Conservation (phyloP, 1,284 basidiomycete genomes). For the Leccinum solheimii region DNA sequence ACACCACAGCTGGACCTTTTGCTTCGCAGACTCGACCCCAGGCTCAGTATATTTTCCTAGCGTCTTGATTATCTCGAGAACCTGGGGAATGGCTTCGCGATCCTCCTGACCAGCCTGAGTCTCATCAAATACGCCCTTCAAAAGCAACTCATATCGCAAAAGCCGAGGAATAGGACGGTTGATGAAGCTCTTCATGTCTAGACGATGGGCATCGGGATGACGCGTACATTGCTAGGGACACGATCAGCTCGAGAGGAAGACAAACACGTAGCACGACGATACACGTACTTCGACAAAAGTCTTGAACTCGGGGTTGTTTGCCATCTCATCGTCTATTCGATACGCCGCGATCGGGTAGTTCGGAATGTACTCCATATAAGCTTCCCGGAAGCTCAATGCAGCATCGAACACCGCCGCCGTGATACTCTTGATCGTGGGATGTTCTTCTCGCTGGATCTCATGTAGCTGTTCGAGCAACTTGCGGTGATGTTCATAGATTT, state of each 20-base stretch:
- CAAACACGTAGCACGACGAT: constrained; percentile 19
- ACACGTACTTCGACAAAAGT: constrained; percentile 74
- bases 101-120: constrained; percentile 78
- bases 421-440: constrained; percentile 81
- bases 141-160: constrained; percentile 84
- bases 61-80: constrained; percentile 82
- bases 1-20: constrained; percentile 85
- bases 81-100: constrained; percentile 73
- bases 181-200: constrained; percentile 88
- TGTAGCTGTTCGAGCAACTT: constrained; percentile 79
- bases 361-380: constrained; percentile 91
- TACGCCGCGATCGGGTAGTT: constrained; percentile 95
- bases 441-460: constrained; percentile 87
- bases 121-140: constrained; percentile 77
- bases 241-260: constrained; percentile 4
- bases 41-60: constrained; percentile 85
- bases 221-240: constrained; percentile 60
- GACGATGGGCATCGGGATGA: constrained; percentile 71
- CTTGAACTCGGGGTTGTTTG: constrained; percentile 77
- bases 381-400: constrained; percentile 89
- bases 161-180: constrained; percentile 87
- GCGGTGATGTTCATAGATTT: constrained; percentile 75
- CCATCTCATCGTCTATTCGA: constrained; percentile 86
- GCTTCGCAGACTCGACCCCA: constrained; percentile 78
- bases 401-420: constrained; percentile 88